Evolutionary conservation across 192 early-diverging fungal genomes (phyloP), one percentile per base, ranked within the genome.

Genomic region (Podila minutissima): DNA sequence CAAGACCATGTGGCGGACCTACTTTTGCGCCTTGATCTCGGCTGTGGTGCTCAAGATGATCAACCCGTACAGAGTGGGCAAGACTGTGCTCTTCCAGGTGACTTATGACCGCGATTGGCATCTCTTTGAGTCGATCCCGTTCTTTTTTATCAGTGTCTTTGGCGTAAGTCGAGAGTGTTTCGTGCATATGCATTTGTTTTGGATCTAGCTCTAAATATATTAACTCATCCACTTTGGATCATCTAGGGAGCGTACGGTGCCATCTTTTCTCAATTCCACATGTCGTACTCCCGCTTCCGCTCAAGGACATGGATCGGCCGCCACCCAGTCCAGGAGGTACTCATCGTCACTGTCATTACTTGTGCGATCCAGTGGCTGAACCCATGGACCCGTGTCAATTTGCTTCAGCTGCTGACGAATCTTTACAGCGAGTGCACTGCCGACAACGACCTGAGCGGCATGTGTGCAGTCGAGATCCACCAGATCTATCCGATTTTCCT

Each of bases 1-100:
- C 41, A 96, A 96, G 68, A 97, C 97, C 5, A 95, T 99, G 94
- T 92, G 95, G 85, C 89, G 96, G 62, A 94, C 94, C 59, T 94
- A 94, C 82, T 98, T 98, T 82, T 98, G 96, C 67, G 97, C 98
- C 28, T 86, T 97, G 59, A 92, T 93, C 0, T 94, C 96, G 8
- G 94, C 94, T 9, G 91, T 96, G 28, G 92, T 92, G n/a, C 88
- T 81, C 1, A 81, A 81, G 92, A 89, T 97, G 69, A 75, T 88
- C 28, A 91, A 96, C 60, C 94, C 94, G 13, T 96, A 93, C 74
- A 91, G 92, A 68, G 92, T 89, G 9, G 92, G 91, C 50, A 96
- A 96, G 76, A 89, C 95, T 60, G 94, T 95, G 5, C 85, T 95
- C 62, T 96, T 95, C 74, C 95, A 96, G 82, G 96, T 96, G 35